These are phyloP conservation scores for Microbotryum silenes-acaulis DNA, from an alignment of 1,284 basidiomycete genomes.

Conservation along the genomic window DNA sequence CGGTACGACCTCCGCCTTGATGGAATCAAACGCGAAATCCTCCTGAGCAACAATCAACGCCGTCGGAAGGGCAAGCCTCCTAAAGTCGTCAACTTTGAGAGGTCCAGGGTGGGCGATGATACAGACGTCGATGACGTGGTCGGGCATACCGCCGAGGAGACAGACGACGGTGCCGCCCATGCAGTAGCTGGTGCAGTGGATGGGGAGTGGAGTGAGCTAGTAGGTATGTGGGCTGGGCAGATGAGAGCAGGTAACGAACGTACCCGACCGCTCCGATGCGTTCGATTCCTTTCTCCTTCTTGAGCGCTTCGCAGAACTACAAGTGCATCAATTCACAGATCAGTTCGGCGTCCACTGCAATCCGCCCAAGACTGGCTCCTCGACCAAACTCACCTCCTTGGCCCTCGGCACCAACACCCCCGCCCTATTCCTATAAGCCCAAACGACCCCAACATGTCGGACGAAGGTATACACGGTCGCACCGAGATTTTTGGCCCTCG, in stretches of 20 bases:
- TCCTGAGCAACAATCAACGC: constrained; percentile 5
- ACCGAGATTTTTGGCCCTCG: background rate
- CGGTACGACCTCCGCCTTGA: background rate
- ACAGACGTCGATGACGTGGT: background rate
- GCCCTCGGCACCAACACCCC: background rate
- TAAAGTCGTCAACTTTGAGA: background rate
- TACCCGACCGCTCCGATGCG: constrained; percentile 11
- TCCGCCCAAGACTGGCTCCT: too few relatives aligned
- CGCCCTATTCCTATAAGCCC: background rate
- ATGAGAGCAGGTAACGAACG: background rate
- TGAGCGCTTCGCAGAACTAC: constrained; percentile 9
- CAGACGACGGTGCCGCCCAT: constrained; percentile 1
- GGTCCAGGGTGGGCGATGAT: constrained; percentile 6
- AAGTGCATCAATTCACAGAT: background rate
- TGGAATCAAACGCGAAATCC: constrained; percentile 7
- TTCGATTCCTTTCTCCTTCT: background rate
- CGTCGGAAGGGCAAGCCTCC: background rate
- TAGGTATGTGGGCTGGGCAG: background rate
- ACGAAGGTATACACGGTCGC: background rate
- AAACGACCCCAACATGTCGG: background rate
- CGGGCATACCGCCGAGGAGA: background rate
- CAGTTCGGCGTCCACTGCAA: background rate
- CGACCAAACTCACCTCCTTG: background rate
- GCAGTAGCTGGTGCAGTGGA: background rate
- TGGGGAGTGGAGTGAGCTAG: background rate